phyloP scores from a whole-genome alignment of 1,139 yeast species.

The Debaryomyces psychrophilus region DNA sequence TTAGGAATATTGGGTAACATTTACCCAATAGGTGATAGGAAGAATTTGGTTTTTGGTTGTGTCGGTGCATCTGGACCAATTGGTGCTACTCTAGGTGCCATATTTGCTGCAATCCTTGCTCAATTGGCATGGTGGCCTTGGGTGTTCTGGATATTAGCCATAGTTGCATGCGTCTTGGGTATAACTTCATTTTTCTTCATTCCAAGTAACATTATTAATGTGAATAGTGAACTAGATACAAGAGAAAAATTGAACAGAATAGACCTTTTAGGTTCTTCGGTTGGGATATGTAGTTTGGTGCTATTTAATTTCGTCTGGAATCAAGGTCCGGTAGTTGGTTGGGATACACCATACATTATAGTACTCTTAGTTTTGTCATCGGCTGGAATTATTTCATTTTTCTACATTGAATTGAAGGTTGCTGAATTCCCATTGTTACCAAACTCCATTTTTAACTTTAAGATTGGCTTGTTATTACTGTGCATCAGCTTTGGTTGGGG shows the following conservation, averaged over 20 bases:
- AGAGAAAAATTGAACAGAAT: conserved; percentile 22
- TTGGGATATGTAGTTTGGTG: conserved; percentile 52
- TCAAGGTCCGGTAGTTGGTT: conserved; percentile 58
- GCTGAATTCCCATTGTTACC: conserved; percentile 51
- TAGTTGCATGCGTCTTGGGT: conserved; percentile 35
- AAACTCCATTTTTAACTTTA: conserved; percentile 38
- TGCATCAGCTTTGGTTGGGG: conserved; percentile 58
- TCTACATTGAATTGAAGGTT: conserved; percentile 30
- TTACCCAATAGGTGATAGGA: conserved; percentile 50
- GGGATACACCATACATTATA: conserved; percentile 50
- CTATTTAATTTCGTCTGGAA: conserved; percentile 56
- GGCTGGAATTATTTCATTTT: conserved; percentile 34
- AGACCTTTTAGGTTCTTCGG: conserved; percentile 49
- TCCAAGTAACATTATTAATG: conserved; percentile 29
- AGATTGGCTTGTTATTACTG: conserved; percentile 39
- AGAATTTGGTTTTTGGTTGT: conserved; percentile 53
- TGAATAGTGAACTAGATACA: background rate
- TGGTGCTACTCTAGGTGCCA: conserved; percentile 54
- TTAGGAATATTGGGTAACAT: conserved; percentile 54
- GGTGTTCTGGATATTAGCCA: conserved; percentile 51
- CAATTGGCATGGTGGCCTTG: conserved; percentile 54
- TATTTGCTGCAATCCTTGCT: conserved; percentile 52
- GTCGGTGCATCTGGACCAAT: conserved; percentile 59
- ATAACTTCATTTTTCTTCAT: conserved; percentile 31
- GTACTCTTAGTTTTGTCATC: conserved; percentile 48